A percentile compares a stretch with the other conserved stretches of the same genome.
Conservation (phyloP, 2,329 filamentous ascomycete species). For the Furcasterigmium furcatum region DNA sequence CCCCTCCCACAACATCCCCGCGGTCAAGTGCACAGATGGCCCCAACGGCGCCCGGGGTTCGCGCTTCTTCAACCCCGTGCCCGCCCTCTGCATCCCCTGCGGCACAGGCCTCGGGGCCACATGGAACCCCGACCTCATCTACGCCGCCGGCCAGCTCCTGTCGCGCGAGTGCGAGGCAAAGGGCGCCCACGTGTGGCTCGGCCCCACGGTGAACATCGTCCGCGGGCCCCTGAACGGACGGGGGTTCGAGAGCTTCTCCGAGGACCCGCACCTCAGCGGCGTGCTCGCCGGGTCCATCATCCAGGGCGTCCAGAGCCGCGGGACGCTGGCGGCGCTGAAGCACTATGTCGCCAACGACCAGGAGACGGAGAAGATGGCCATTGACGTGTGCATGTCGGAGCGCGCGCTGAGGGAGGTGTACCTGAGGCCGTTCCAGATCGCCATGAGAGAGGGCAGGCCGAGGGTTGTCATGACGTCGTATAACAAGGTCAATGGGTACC, state of each 20-base stretch:
- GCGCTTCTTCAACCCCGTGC: conserved; percentile 2
- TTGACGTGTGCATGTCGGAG: conserved; percentile 43
- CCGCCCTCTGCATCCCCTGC: conserved; percentile 6
- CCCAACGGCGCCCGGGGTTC: conserved; percentile 2
- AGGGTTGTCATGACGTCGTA: conserved; percentile 58
- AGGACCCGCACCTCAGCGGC: conserved; percentile 34
- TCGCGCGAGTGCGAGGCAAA: conserved; percentile 30
- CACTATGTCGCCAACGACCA: conserved; percentile 42
- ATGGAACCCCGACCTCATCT: conserved; percentile 24
- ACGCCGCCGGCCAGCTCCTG: conserved; percentile 7
- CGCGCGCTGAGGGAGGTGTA: conserved; percentile 61
- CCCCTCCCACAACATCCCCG: background rate
- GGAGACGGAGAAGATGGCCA: conserved; percentile 44
- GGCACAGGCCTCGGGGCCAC: conserved; percentile 29
- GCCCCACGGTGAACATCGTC: conserved; percentile 61
- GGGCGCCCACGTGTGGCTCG: conserved; percentile 55
- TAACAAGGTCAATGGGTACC: conserved; percentile 42
- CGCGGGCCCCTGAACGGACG: conserved; percentile 59
- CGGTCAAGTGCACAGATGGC: background rate
- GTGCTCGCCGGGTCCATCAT: conserved; percentile 21
- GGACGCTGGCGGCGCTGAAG: conserved; percentile 27
- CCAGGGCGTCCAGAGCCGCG: conserved; percentile 24
- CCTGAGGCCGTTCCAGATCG: conserved; percentile 60
- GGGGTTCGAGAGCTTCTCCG: conserved; percentile 63
- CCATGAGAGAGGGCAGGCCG: conserved; percentile 50